A percentile compares a stretch with the other conserved stretches of the same genome.
Conservation (phyloP, 306 rosid genomes). For the Senna siamea region DNA sequence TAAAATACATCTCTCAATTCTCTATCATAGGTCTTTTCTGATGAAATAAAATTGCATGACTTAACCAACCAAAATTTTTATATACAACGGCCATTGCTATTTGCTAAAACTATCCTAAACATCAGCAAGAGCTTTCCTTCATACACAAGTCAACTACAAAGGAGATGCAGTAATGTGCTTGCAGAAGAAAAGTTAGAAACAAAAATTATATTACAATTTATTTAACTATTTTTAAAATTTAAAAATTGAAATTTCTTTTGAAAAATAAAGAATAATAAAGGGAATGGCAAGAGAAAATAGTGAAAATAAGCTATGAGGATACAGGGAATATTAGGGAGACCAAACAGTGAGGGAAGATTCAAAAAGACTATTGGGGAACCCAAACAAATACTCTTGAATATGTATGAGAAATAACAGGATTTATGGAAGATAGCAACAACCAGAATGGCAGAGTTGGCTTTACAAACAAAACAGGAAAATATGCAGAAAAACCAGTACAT, state of each 20-base stretch:
- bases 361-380: background rate
- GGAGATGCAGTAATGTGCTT: background rate
- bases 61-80: background rate
- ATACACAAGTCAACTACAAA: slow-evolving; percentile 1
- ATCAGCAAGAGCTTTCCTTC: background rate
- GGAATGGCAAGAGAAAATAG: background rate
- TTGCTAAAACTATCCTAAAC: background rate
- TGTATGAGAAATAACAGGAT: too few species aligned
- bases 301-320: background rate
- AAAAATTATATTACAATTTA: background rate
- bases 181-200: background rate
- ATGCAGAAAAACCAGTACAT: too few species aligned
- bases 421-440: too few species aligned
- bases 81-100: background rate
- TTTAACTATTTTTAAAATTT: background rate
- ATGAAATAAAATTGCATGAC: too few species aligned
- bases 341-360: background rate
- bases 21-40: too few species aligned
- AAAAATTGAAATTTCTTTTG: background rate
- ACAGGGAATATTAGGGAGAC: background rate
- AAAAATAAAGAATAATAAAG: background rate
- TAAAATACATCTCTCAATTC: too few species aligned
- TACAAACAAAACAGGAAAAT: too few species aligned
- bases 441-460: too few species aligned
- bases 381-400: too few species aligned